Percentiles rank a stretch among this genome's conserved stretches.
Conservation (phyloP, 2,329 filamentous ascomycete species). For the Teratosphaeriaceae sp. region DNA sequence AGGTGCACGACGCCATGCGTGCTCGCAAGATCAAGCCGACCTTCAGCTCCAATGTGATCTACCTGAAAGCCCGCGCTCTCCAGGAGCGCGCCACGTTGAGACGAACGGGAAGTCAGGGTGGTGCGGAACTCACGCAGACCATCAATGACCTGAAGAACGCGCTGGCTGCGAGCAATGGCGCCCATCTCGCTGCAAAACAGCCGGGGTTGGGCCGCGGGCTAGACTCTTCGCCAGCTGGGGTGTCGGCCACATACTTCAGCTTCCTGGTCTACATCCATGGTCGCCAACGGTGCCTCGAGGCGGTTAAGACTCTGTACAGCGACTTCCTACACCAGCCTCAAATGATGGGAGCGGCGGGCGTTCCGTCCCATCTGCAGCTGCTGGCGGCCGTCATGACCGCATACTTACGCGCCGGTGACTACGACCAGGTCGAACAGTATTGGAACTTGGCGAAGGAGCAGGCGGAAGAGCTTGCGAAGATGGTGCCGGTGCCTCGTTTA, state of each 20-base stretch:
- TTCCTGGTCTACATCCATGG: constrained; percentile 52
- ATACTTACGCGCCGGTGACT: constrained; percentile 51
- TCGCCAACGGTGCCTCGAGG: constrained; percentile 37
- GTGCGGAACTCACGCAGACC: constrained; percentile 30
- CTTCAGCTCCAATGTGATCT: constrained; percentile 38
- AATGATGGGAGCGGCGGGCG: constrained; percentile 4
- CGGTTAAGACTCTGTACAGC: constrained; percentile 50
- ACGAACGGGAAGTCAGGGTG: constrained; percentile 31
- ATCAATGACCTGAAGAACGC: constrained; percentile 27
- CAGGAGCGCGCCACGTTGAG: constrained; percentile 30
- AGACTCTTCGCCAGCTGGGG: background rate
- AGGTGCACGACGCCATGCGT: constrained; percentile 43
- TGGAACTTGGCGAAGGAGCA: constrained; percentile 59
- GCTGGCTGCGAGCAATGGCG: background rate
- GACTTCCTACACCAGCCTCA: constrained; percentile 19
- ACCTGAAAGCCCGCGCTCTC: constrained; percentile 29
- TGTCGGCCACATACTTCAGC: constrained; percentile 44
- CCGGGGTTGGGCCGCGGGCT: constrained; percentile 19
- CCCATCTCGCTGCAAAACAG: constrained; percentile 35
- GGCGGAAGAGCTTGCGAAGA: constrained; percentile 34
- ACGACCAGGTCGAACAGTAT: constrained; percentile 54
- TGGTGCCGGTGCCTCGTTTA: constrained; percentile 15
- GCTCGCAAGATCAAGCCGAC: constrained; percentile 32
- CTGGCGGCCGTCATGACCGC: constrained; percentile 59
- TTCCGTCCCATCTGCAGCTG: constrained; percentile 11